These are phyloP conservation scores for Rhexocercosporidium sp. DNA, from an alignment of 2,329 filamentous ascomycete species.

Conservation along the genomic window DNA sequence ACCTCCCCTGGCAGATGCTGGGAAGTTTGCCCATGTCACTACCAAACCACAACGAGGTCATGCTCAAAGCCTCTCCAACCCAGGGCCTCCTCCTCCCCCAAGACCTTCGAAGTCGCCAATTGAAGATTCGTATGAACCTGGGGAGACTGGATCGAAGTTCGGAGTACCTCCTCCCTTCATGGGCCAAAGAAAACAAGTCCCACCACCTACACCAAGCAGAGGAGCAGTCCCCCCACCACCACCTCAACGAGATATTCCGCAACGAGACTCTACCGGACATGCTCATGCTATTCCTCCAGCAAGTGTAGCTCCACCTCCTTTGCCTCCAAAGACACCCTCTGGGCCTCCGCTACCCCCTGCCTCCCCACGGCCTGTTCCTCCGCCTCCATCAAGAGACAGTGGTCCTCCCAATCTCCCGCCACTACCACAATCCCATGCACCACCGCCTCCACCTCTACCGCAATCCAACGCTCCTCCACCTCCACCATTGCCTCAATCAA, in stretches of 20 bases:
- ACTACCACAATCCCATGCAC: slow-evolving; percentile 44
- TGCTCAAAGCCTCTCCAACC: slow-evolving; percentile 54
- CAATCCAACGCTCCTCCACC: slow-evolving; percentile 44
- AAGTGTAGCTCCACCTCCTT: slow-evolving; percentile 45
- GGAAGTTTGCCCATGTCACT: slow-evolving; percentile 73
- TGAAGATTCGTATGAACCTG: slow-evolving; percentile 64
- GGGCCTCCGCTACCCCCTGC: slow-evolving; percentile 57
- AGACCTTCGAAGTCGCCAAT: slow-evolving; percentile 73
- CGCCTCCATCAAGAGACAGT: slow-evolving; percentile 51
- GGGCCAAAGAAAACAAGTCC: slow-evolving; percentile 66
- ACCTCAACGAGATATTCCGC: slow-evolving; percentile 53
- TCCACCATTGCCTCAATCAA: slow-evolving; percentile 42
- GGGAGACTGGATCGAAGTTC: slow-evolving; percentile 59
- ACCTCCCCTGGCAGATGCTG: slow-evolving; percentile 87
- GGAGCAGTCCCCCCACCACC: slow-evolving; percentile 75
- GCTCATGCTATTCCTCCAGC: slow-evolving; percentile 47
- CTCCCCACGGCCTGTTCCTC: slow-evolving; percentile 57
- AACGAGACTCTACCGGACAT: slow-evolving; percentile 53
- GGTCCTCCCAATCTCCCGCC: slow-evolving; percentile 41
- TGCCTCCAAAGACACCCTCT: slow-evolving; percentile 50
- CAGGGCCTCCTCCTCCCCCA: slow-evolving; percentile 71
- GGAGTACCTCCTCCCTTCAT: slow-evolving; percentile 81
- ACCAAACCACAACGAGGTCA: slow-evolving; percentile 52
- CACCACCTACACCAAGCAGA: slow-evolving; percentile 77
- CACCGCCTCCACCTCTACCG: slow-evolving; percentile 48